Conservation (phyloP, 345 rosid genomes). For the Melaleuca quinquenervia region DNA sequence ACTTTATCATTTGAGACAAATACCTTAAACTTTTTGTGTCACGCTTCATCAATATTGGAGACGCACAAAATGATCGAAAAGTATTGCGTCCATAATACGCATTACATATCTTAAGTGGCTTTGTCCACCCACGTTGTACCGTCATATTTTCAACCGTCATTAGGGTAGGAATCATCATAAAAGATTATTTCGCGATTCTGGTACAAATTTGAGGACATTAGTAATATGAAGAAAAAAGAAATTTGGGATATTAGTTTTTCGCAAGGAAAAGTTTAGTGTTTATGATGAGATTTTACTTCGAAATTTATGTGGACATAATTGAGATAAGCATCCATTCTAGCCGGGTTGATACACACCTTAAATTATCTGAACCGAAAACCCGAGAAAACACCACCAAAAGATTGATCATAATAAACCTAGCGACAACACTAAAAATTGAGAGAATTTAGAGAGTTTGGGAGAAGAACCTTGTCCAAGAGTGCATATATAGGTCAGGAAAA, state of each 20-base stretch:
- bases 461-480: background rate
- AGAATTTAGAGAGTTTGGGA: background rate
- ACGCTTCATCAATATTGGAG: background rate
- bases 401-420: background rate
- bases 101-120: background rate
- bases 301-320: background rate
- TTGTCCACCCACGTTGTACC: background rate
- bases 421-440: background rate
- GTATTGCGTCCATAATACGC: background rate
- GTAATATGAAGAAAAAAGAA: background rate
- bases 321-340: background rate
- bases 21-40: background rate
- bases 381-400: background rate
- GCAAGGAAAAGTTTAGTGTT: background rate
- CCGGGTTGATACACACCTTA: background rate
- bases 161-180: background rate
- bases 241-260: background rate
- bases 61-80: background rate
- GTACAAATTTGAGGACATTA: background rate
- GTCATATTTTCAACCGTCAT: background rate
- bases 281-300: background rate
- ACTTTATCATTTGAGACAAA: fast-evolving
- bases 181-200: background rate
- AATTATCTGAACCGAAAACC: background rate
- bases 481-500: background rate